These are phyloP conservation scores for Isabelozyma pseudorhagii DNA, from an alignment of 805 yeast species.

Conservation along the genomic window DNA sequence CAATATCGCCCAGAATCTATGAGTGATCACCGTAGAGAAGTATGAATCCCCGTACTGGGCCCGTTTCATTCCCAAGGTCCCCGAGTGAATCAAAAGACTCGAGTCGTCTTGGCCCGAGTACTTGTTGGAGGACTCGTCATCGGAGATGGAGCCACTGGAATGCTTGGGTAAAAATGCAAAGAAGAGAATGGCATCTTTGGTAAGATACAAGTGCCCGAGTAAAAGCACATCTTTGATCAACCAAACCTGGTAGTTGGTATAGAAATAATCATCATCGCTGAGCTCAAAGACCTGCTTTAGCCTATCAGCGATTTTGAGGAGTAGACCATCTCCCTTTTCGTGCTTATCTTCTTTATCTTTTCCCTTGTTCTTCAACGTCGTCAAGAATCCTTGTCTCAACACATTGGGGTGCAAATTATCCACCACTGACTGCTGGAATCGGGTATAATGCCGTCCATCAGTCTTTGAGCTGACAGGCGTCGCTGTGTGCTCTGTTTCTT, in stretches of 20 bases:
- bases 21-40: constrained; percentile 31
- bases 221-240: constrained; percentile 74
- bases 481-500: neutral
- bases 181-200: constrained; percentile 61
- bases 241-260: constrained; percentile 75
- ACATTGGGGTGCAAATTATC: constrained; percentile 22
- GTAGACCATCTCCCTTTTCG: constrained; percentile 11
- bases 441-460: neutral
- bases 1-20: constrained; percentile 78
- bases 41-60: constrained; percentile 37
- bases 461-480: neutral
- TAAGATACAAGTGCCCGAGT: constrained; percentile 82
- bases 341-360: constrained; percentile 4
- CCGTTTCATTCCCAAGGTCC: constrained; percentile 36
- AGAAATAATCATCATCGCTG: constrained; percentile 52
- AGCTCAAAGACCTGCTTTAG: constrained; percentile 39
- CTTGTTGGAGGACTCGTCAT: neutral
- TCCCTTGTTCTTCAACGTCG: constrained; percentile 8
- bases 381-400: constrained; percentile 9
- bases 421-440: constrained; percentile 28
- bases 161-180: constrained; percentile 72
- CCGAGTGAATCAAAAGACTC: constrained; percentile 25
- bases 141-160: constrained; percentile 2
- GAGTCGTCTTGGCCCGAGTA: constrained; percentile 20
- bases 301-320: constrained; percentile 30